Evolutionary conservation across 768 basidiomycete genomes (phyloP).

Genomic region (Exsudoporus frostii): DNA sequence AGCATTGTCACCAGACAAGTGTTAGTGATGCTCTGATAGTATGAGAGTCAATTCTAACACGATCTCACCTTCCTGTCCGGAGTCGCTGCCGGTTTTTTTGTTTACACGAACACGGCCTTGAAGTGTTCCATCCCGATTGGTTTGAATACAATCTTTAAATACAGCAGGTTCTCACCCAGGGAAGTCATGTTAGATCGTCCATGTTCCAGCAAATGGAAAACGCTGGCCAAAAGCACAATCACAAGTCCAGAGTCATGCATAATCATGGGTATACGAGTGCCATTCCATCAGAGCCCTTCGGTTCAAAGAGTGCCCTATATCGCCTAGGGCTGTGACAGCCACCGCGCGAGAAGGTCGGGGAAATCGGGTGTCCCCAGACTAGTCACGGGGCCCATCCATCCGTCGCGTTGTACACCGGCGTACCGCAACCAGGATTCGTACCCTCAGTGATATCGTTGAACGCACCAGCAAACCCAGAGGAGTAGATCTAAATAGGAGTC

Average conservation of each 20-base stretch:
- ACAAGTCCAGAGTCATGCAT: no score
- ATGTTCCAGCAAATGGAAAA: no score
- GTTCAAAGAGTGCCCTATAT: neutral
- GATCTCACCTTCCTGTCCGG: neutral
- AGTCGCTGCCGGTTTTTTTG: neutral
- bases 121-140: neutral
- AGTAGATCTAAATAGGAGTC: slow-evolving; percentile 2
- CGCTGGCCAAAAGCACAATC: no score
- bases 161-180: no score
- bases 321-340: slow-evolving; percentile 26
- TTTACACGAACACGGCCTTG: neutral
- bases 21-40: neutral
- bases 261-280: no score
- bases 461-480: neutral
- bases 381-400: slow-evolving; percentile 43
- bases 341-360: slow-evolving; percentile 36
- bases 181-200: no score
- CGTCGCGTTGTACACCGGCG: slow-evolving; percentile 32
- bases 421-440: slow-evolving; percentile 44
- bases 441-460: slow-evolving; percentile 46
- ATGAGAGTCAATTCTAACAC: neutral
- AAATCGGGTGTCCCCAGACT: slow-evolving; percentile 49
- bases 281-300: no score
- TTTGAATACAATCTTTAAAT: neutral
- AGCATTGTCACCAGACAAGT: neutral